A percentile compares a stretch with the other conserved stretches of the same genome.
phyloP scores from a whole-genome alignment of 768 basidiomycete genomes.

The Lactifluus hygrophoroides region DNA sequence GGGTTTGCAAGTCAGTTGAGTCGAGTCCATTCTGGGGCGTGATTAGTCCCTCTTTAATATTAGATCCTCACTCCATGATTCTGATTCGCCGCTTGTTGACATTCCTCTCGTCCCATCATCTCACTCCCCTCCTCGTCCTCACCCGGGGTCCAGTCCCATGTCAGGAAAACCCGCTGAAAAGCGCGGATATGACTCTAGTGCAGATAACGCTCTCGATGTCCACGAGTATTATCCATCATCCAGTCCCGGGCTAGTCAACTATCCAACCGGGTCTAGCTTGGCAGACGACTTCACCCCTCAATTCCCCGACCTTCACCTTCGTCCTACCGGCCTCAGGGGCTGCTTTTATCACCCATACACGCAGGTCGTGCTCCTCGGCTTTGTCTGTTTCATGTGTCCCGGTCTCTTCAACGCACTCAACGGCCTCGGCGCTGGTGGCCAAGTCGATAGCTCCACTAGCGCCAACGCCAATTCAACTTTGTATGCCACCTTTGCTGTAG shows the following conservation, averaged over 20 bases:
- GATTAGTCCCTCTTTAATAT: not conserved
- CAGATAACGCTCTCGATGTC: not conserved
- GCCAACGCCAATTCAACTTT: conserved; percentile 64
- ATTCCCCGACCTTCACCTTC: conserved; percentile 30
- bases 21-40: not conserved
- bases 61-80: not conserved
- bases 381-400: conserved; percentile 51
- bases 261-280: conserved; percentile 2
- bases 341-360: conserved; percentile 51
- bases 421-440: conserved; percentile 74
- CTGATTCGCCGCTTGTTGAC: not conserved
- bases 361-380: conserved; percentile 55
- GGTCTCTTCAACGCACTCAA: conserved; percentile 76
- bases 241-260: not conserved
- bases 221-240: not conserved
- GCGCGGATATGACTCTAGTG: not conserved
- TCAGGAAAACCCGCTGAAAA: conserved; percentile 6
- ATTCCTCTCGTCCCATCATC: not conserved
- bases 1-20: too few relatives aligned
- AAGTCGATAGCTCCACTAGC: conserved; percentile 53
- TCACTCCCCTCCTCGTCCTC: not conserved
- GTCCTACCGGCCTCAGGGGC: conserved; percentile 44
- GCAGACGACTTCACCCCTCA: not conserved
- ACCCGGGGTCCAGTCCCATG: conserved; percentile 11
- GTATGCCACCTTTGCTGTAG: conserved; percentile 55